Base-by-base conservation (phyloP, 2,329 filamentous ascomycete species). In the Sporothrix luriei region DNA sequence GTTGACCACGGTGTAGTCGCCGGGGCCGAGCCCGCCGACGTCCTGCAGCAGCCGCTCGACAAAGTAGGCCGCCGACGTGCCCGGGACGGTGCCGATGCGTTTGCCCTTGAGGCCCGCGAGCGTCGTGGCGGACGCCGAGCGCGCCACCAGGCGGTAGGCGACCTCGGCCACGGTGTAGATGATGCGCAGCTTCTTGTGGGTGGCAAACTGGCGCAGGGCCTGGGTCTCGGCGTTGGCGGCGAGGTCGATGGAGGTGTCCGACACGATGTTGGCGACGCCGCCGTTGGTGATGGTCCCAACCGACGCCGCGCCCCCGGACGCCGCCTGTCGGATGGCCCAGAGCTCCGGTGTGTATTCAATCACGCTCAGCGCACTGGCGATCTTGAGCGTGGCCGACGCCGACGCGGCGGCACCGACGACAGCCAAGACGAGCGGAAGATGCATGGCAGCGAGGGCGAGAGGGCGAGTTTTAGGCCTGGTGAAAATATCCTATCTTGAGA, bases 151-250 rank as follows among this genome's bases (percentile, higher is more conserved):
- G 29, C 78, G 77, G 73, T 79, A 79, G 57, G 75, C 74, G 26
- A 78, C 78, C 57, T 78, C 76, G 38, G 73, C 76, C 21, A 78
- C 74, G 64, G 76, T 76, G 70, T 77, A 75, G 61, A 79, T 76
- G 43, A 76, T 74, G 11, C 78, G 76, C 19, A 77, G 67, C 71
- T 78, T 77, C 43, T 70, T 74, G 74, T 78, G 75, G 16, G 64
- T 69, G 51, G 71, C 76, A 69, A 75, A 79, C 59, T 78, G 75
- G 7, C 74, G 74, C 14, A 79, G 77, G 3, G 76, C 77, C 68
- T 79, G 78, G 1, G 78, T 79, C 70, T 79, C 78, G 51, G 78
- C 77, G 69, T 79, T 79, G 61, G 73, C 75, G 16, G 75, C 78
- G 1, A 79, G 74, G 70, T 79, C 78, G 55, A 78, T 70, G 40